Evolutionary conservation across 371 early-diverging fungal species (phyloP).

Genomic region (Umbelopsis sp.): DNA sequence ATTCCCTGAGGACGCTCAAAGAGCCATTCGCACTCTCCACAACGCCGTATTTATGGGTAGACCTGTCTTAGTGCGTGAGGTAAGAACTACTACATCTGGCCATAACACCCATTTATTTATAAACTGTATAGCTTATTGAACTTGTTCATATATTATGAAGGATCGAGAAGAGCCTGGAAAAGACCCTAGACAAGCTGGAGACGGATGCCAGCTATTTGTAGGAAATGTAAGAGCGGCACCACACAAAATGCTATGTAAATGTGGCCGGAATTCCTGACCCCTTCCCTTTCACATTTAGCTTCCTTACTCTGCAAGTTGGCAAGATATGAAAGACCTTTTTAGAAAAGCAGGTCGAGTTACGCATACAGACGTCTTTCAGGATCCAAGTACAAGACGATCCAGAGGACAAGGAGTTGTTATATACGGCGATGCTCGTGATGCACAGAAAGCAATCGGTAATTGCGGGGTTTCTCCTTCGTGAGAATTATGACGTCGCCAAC

Average conservation of each 20-base stretch:
- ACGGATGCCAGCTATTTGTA: conserved; percentile 68
- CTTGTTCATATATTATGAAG: conserved; percentile 23
- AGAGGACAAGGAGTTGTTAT: conserved; percentile 75
- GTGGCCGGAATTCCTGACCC: no score
- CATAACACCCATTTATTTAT: not conserved
- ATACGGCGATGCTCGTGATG: conserved; percentile 67
- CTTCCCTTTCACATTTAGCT: conserved; percentile 46
- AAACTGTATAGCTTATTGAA: no score
- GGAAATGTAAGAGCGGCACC: conserved; percentile 58
- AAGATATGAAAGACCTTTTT: conserved; percentile 79
- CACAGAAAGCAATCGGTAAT: conserved; percentile 72
- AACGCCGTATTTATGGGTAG: conserved; percentile 78
- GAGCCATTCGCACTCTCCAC: conserved; percentile 77
- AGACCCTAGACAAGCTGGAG: conserved; percentile 51
- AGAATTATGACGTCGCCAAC: no score
- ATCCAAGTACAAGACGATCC: conserved; percentile 58
- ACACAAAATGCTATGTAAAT: not conserved
- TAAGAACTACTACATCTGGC: conserved; percentile 17
- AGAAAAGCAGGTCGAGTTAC: conserved; percentile 65
- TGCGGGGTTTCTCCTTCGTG: conserved; percentile 23
- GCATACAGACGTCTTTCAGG: conserved; percentile 70
- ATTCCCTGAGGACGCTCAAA: conserved; percentile 77
- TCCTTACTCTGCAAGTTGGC: conserved; percentile 76
- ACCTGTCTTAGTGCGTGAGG: conserved; percentile 78
- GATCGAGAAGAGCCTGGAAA: conserved; percentile 64